A percentile compares a stretch with the other conserved stretches of the same genome.
Evolutionary conservation across 768 basidiomycete genomes (phyloP).

Genomic region (Trametes coccinea): DNA sequence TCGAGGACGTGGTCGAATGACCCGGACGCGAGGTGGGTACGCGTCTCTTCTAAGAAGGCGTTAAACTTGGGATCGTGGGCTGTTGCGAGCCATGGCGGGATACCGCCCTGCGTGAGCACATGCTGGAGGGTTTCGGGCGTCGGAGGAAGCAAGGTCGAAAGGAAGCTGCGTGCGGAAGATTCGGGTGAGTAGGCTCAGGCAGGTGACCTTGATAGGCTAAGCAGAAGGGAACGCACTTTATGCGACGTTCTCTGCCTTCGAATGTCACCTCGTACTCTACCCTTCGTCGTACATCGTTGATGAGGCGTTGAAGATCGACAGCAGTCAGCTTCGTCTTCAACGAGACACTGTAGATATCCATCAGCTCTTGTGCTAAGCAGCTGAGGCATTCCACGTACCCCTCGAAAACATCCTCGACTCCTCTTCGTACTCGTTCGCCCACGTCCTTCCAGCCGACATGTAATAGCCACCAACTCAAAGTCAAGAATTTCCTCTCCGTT

Average conservation of each 20-base stretch:
- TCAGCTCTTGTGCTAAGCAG: neutral
- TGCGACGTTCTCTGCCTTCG: constrained; percentile 57
- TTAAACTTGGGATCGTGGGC: constrained; percentile 53
- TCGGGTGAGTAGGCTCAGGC: neutral
- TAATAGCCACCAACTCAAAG: constrained; percentile 90
- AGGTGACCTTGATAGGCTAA: too few relatives aligned
- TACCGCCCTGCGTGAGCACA: constrained; percentile 67
- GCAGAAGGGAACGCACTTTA: constrained; percentile 43
- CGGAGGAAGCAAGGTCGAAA: constrained; percentile 73
- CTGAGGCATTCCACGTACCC: constrained; percentile 49
- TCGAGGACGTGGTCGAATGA: constrained; percentile 75
- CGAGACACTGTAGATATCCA: constrained; percentile 60
- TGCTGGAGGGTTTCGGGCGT: constrained; percentile 71
- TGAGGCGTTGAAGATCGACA: constrained; percentile 65
- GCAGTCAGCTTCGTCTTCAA: constrained; percentile 74
- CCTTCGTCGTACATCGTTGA: constrained; percentile 72
- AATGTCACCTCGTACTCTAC: constrained; percentile 74
- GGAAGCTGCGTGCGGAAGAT: constrained; percentile 48
- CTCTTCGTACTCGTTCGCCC: constrained; percentile 66
- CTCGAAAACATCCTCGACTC: constrained; percentile 82
- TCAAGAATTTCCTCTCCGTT: constrained; percentile 77
- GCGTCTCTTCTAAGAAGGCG: constrained; percentile 69
- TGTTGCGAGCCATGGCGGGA: constrained; percentile 34
- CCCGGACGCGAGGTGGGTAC: constrained; percentile 56
- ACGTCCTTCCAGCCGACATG: constrained; percentile 92